These are phyloP conservation scores for Coccinonectria pachysandricola DNA, from an alignment of 2,329 filamentous ascomycete genomes.

Conservation along the genomic window DNA sequence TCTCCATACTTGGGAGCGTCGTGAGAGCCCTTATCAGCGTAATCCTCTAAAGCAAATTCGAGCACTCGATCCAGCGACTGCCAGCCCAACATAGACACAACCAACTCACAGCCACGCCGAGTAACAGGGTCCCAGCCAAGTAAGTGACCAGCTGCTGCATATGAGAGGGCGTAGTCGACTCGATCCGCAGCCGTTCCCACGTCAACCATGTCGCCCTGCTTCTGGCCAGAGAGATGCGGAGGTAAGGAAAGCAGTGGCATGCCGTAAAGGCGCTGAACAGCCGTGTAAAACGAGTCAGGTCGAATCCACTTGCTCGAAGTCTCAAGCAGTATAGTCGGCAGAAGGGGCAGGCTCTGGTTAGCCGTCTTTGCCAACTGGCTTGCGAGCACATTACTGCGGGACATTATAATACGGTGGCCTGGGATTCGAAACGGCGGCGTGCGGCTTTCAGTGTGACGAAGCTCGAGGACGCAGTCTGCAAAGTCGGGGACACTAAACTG, in stretches of 20 bases:
- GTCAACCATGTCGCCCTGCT: constrained; percentile 23
- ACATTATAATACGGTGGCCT: constrained; percentile 45
- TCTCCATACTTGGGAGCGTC: constrained; percentile 42
- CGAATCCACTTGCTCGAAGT: constrained; percentile 42
- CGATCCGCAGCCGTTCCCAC: constrained; percentile 31
- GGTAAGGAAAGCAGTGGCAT: constrained; percentile 35
- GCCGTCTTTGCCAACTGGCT: constrained; percentile 20
- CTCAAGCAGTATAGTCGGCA: constrained; percentile 30
- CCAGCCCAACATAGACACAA: constrained; percentile 49
- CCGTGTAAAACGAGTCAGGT: constrained; percentile 45
- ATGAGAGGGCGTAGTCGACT: constrained; percentile 49
- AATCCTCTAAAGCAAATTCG: constrained; percentile 42
- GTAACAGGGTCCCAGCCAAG: constrained; percentile 46
- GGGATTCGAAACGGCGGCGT: constrained; percentile 32
- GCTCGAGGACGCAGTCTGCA: constrained; percentile 37
- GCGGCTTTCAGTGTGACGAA: constrained; percentile 32
- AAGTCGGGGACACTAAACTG: constrained; percentile 22
- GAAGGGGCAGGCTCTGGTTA: constrained; percentile 13
- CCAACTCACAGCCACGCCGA: constrained; percentile 48
- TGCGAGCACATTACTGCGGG: constrained; percentile 33
- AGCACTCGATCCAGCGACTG: constrained; percentile 51
- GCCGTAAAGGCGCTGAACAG: constrained; percentile 48
- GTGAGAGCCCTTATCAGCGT: constrained; percentile 25
- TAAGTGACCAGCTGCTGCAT: constrained; percentile 51
- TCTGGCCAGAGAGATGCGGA: constrained; percentile 16